phyloP scores from a whole-genome alignment of 768 basidiomycete genomes.

The Lactarius deliciosus region DNA sequence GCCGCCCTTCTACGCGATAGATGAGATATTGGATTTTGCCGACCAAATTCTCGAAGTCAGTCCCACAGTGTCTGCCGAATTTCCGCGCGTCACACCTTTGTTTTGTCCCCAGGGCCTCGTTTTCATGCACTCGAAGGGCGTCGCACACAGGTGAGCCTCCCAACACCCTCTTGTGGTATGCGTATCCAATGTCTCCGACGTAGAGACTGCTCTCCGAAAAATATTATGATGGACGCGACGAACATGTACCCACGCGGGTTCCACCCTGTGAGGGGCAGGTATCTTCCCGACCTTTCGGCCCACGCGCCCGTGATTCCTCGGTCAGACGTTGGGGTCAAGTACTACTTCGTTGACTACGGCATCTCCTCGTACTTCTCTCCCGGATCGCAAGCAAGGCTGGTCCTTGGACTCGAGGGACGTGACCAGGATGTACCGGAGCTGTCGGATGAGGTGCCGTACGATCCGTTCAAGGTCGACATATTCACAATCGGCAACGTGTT shows the following conservation, averaged over 20 bases:
- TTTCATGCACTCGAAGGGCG: slow-evolving; percentile 25
- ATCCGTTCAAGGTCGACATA: slow-evolving; percentile 30
- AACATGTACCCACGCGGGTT: slow-evolving; percentile 23
- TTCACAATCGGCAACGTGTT: slow-evolving; percentile 3
- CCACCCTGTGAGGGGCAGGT: slow-evolving; percentile 10
- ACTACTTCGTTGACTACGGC: slow-evolving; percentile 24
- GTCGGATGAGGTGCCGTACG: slow-evolving; percentile 18
- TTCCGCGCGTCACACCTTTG: too few species aligned
- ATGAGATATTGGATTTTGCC: background rate
- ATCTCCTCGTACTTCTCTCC: slow-evolving; percentile 20
- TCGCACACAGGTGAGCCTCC: slow-evolving; percentile 23
- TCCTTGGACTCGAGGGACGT: slow-evolving; percentile 6
- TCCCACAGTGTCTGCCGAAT: too few species aligned
- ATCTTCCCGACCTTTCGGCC: slow-evolving; percentile 9
- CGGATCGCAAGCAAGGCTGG: background rate
- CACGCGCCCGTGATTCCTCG: slow-evolving; percentile 2
- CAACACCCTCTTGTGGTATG: background rate
- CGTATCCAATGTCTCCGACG: background rate
- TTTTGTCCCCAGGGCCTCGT: slow-evolving; percentile 1
- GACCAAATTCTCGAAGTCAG: slow-evolving; percentile 23
- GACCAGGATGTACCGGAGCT: slow-evolving; percentile 27
- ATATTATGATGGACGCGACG: slow-evolving; percentile 23
- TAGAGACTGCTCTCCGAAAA: slow-evolving; percentile 7
- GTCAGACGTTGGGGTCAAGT: slow-evolving; percentile 8
- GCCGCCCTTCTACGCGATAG: background rate